A percentile compares a stretch with the other conserved stretches of the same genome.
These are phyloP conservation scores for Podospora pseudopauciseta DNA, from an alignment of 495 filamentous ascomycete genomes.

Conservation along the genomic window DNA sequence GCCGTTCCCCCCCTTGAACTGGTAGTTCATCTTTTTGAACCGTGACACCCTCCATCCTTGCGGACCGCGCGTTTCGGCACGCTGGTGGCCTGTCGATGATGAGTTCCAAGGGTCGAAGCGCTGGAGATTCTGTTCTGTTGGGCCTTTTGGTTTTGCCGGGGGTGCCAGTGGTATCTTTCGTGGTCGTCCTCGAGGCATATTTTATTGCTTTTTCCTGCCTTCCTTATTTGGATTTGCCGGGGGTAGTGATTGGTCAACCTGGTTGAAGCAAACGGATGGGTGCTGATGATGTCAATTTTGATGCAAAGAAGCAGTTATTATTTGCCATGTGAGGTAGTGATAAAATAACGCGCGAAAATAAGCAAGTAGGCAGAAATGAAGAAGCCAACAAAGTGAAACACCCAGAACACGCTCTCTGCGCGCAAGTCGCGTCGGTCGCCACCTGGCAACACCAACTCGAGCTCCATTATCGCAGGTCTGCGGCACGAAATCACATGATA, in stretches of 20 bases:
- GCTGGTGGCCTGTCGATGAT: slow-evolving; percentile 75
- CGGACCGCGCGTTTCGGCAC: slow-evolving; percentile 58
- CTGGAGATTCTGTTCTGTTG: slow-evolving; percentile 47
- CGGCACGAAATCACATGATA: neutral
- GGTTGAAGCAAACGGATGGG: too few species aligned
- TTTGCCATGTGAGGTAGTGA: too few species aligned
- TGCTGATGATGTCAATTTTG: too few species aligned
- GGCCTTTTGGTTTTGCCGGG: slow-evolving; percentile 20
- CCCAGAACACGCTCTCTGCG: too few species aligned
- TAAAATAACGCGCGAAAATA: too few species aligned
- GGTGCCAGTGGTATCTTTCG: slow-evolving; percentile 20
- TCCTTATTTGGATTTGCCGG: neutral
- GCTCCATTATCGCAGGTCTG: neutral
- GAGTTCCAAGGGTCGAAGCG: slow-evolving; percentile 81
- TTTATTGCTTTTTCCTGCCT: slow-evolving; percentile 9
- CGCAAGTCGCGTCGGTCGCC: too few species aligned
- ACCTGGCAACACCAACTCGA: too few species aligned
- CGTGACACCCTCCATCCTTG: slow-evolving; percentile 70
- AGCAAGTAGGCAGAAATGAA: too few species aligned
- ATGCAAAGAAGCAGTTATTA: too few species aligned
- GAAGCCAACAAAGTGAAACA: too few species aligned
- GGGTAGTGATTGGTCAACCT: too few species aligned
- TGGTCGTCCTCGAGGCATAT: slow-evolving; percentile 5
- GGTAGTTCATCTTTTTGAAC: slow-evolving; percentile 59
- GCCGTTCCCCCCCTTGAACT: slow-evolving; percentile 55